Conservation (phyloP, 441 rosid species). For the Erodium moschatum region DNA sequence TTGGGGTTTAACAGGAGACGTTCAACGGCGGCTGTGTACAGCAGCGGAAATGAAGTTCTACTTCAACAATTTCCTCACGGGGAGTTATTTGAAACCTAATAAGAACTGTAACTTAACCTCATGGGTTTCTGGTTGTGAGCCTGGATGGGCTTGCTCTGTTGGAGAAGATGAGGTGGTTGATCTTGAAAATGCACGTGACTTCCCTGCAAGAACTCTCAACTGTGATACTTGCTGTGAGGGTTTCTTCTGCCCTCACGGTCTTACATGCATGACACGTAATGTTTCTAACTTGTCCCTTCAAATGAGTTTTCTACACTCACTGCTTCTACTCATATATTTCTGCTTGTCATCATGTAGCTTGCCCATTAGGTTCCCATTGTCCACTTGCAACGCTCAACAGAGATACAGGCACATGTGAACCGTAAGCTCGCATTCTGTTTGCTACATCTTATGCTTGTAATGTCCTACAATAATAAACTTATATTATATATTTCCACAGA, state of each 20-base stretch:
- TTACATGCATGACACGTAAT: constrained; percentile 96
- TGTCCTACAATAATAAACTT: constrained; percentile 14
- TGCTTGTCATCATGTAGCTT: constrained; percentile 32
- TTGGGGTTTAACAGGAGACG: constrained; percentile 43
- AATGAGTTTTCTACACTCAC: no score
- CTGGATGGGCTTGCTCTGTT: constrained; percentile 87
- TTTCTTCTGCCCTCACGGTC: constrained; percentile 82
- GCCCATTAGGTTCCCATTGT: constrained; percentile 57
- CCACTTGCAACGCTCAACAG: constrained; percentile 53
- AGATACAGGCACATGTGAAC: constrained; percentile 49
- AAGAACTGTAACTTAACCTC: constrained; percentile 69
- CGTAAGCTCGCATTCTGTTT: constrained; percentile 39
- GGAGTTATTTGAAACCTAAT: constrained; percentile 43
- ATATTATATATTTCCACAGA: constrained; percentile 37
- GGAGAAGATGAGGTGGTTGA: constrained; percentile 38
- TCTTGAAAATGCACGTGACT: constrained; percentile 37
- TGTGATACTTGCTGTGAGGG: constrained; percentile 83
- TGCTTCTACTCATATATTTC: background rate
- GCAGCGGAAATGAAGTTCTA: constrained; percentile 75
- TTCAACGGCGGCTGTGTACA: constrained; percentile 51
- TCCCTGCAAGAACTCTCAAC: constrained; percentile 51
- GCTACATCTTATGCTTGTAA: background rate
- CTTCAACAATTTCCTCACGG: constrained; percentile 45
- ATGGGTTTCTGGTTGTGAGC: constrained; percentile 93
- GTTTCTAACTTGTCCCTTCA: no score